These are phyloP conservation scores for Saccharomyces pastorianus DNA, from an alignment of 1,139 yeast species.

Conservation along the genomic window DNA sequence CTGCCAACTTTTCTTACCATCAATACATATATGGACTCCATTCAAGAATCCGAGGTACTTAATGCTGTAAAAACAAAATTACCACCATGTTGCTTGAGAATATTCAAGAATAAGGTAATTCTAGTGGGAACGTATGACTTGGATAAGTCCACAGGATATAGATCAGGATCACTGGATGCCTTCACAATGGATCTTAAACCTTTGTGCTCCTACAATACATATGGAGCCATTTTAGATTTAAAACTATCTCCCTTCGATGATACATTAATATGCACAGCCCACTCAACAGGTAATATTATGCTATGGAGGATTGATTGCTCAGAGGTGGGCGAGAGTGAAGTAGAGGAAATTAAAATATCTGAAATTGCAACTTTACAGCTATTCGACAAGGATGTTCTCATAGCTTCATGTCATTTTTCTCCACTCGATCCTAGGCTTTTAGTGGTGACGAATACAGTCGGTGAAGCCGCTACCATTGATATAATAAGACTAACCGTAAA, in stretches of 20 bases:
- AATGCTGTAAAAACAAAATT: conserved; percentile 37
- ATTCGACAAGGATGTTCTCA: conserved; percentile 43
- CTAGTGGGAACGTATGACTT: conserved; percentile 75
- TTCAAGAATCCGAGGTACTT: conserved; percentile 14
- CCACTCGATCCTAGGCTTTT: conserved; percentile 34
- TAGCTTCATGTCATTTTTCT: conserved; percentile 61
- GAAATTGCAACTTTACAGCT: conserved; percentile 33
- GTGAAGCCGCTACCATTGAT: conserved; percentile 35
- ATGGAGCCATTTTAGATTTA: conserved; percentile 69
- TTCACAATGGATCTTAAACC: conserved; percentile 33
- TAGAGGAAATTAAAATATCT: conserved; percentile 11
- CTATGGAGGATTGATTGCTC: conserved; percentile 45
- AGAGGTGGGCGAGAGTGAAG: conserved; percentile 10
- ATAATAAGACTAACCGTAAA: conserved; percentile 8
- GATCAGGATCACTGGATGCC: conserved; percentile 71
- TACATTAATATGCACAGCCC: conserved; percentile 50
- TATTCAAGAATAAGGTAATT: conserved; percentile 40
- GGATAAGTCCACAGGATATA: conserved; percentile 45
- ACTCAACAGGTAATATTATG: conserved; percentile 67
- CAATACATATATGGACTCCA: background rate
- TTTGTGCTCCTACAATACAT: conserved; percentile 33
- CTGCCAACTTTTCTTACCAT: background rate
- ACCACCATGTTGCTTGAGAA: conserved; percentile 82
- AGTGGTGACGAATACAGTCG: conserved; percentile 54
- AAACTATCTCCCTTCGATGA: conserved; percentile 53